Evolutionary conservation across 2,329 filamentous ascomycete species (phyloP), one percentile per base, ranked within the genome.

Genomic region (Colletotrichum brevisporum): DNA sequence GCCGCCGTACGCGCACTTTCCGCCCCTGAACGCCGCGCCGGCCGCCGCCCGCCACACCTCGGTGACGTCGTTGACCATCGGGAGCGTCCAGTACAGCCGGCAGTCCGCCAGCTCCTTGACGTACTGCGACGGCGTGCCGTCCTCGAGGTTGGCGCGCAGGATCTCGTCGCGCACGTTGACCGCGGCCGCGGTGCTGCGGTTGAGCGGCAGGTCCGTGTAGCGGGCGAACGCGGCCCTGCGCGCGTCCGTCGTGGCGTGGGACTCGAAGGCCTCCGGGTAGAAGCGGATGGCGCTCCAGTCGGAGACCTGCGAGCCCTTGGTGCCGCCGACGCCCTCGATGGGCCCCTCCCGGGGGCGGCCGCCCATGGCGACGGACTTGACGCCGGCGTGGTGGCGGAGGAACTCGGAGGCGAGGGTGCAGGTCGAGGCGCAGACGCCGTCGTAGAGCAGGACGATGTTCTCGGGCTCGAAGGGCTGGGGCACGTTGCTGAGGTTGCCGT

Each of bases 391-490:
- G 27, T 83, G 76, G 26, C 83, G 83, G 73, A 90, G 79, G 72
- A 89, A 82, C 71, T 90, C 85, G 12, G 83, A 82, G 70, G 89
- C 88, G 4, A 89, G 79, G 4, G 86, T 84, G 77, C 88, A 90
- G 3, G 87, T 87, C 1, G 86, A 89, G 24, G 85, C 85, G 75
- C 88, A 90, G 72, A 85, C 83, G 41, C 88, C 88, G 73, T 90
- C 88, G 59, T 86, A 84, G n/a, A 90, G 80, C 18, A 90, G 77
- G 48, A 90, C 80, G 52, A 91, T 85, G 74, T 91, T 84, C 66
- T 90, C 85, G 2, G 87, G 80, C 1, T 80, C 81, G 75, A 91
- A 91, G 2, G 87, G 88, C 71, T 83, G 80, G 0, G 83, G 80
- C 51, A 85, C 81, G 73, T 85, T 84, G 18, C 79, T 74, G 15